These are phyloP conservation scores for Chrysoporthe puriensis DNA, from an alignment of 2,329 filamentous ascomycete species.

Conservation along the genomic window DNA sequence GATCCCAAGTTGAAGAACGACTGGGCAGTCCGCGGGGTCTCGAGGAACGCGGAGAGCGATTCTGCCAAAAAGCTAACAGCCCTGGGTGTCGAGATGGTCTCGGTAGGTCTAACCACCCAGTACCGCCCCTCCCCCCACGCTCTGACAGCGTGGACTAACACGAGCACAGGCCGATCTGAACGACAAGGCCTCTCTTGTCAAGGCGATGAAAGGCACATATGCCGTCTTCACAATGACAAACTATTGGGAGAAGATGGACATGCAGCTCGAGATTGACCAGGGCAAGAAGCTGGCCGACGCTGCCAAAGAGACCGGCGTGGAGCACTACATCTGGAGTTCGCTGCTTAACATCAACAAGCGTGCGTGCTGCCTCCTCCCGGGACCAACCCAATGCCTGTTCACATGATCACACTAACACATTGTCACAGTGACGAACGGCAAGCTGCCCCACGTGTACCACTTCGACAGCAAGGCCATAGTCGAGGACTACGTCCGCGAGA, in stretches of 20 bases:
- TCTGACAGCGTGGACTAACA: not conserved
- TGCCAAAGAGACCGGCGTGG: slow-evolving; percentile 46
- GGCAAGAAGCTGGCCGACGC: slow-evolving; percentile 53
- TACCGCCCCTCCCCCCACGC: too few species aligned
- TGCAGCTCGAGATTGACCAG: slow-evolving; percentile 48
- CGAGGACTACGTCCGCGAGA: slow-evolving; percentile 54
- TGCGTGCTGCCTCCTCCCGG: slow-evolving; percentile 32
- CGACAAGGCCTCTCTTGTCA: slow-evolving; percentile 47
- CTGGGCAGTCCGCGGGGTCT: slow-evolving; percentile 59
- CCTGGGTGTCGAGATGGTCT: slow-evolving; percentile 54
- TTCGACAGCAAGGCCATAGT: slow-evolving; percentile 63
- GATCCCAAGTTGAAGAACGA: slow-evolving; percentile 47
- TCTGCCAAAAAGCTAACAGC: slow-evolving; percentile 48
- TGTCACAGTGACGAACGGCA: slow-evolving; percentile 43
- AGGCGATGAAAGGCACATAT: slow-evolving; percentile 49
- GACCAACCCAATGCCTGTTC: not conserved
- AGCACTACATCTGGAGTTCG: slow-evolving; percentile 51
- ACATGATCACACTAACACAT: not conserved
- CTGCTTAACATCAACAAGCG: slow-evolving; percentile 45
- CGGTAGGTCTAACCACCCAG: slow-evolving; percentile 36
- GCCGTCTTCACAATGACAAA: slow-evolving; percentile 59
- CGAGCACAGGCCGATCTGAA: slow-evolving; percentile 50
- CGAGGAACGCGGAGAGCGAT: slow-evolving; percentile 50
- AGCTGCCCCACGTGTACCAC: slow-evolving; percentile 48
- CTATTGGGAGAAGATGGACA: slow-evolving; percentile 50